phyloP scores from a whole-genome alignment of 257 asterid species.

The Cruciata laevipes region DNA sequence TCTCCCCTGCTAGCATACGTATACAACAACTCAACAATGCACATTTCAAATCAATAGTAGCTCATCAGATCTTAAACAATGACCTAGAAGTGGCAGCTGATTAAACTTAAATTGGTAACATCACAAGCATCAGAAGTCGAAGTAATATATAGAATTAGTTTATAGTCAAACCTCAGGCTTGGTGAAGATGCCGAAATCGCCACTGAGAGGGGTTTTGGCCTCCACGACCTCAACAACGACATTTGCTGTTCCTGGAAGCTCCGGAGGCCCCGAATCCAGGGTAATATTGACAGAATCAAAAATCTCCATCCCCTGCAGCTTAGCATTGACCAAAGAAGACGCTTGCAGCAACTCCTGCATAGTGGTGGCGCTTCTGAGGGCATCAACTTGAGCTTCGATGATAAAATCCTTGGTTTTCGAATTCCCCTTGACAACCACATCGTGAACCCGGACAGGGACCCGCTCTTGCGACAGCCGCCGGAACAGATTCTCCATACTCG shows the following conservation, averaged over 20 bases:
- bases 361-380: conserved; percentile 46
- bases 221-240: conserved; percentile 72
- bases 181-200: conserved; percentile 65
- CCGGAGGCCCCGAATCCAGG: conserved; percentile 82
- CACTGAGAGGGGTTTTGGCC: conserved; percentile 45
- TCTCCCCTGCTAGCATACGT: not conserved
- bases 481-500: conserved; percentile 46
- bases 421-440: conserved; percentile 80
- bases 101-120: not conserved
- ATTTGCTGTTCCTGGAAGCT: conserved; percentile 86
- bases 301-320: conserved; percentile 57
- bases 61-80: not conserved
- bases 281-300: conserved; percentile 73
- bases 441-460: conserved; percentile 75
- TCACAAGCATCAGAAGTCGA: not conserved
- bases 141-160: not conserved
- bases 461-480: conserved; percentile 55
- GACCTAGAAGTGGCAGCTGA: not conserved
- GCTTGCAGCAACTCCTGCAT: conserved; percentile 70
- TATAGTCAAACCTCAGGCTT: conserved; percentile 63
- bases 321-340: conserved; percentile 46
- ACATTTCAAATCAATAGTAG: not conserved
- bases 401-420: conserved; percentile 61
- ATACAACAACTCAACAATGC: not conserved
- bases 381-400: conserved; percentile 62